phyloP scores from a whole-genome alignment of 208 protist species.

The Herpetomonas muscarum region DNA sequence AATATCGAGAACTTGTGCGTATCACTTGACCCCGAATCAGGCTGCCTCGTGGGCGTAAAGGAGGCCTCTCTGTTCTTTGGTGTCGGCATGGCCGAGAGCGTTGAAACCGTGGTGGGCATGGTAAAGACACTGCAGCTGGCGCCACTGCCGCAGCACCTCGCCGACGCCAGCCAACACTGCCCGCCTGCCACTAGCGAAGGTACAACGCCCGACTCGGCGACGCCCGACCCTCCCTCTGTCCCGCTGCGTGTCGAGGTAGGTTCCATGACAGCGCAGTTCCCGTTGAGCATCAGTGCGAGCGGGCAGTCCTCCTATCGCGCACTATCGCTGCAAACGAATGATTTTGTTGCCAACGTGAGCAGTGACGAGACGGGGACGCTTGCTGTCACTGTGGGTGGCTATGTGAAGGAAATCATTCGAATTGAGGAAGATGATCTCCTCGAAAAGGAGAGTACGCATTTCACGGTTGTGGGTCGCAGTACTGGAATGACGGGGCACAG shows the following conservation, averaged over 20 bases:
- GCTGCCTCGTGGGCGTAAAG: background rate
- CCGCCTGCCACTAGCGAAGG: background rate
- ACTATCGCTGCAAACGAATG: background rate
- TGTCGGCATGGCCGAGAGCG: background rate
- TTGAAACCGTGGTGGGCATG: background rate
- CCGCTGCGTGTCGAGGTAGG: background rate
- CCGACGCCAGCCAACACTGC: background rate
- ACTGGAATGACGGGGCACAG: slow-evolving; percentile 2
- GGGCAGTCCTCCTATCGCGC: slow-evolving; percentile 1
- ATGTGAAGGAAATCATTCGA: slow-evolving; percentile 10
- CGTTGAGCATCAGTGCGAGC: slow-evolving; percentile 3
- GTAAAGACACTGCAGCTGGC: slow-evolving; percentile 1
- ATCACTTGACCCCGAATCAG: background rate
- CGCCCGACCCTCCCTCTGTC: background rate
- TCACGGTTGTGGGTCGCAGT: slow-evolving; percentile 10
- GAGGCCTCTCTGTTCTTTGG: background rate
- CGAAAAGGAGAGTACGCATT: slow-evolving; percentile 1
- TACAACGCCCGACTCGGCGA: background rate
- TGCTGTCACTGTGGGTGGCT: background rate
- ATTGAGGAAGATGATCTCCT: slow-evolving; percentile 13
- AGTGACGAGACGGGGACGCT: background rate
- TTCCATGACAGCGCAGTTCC: slow-evolving; percentile 2
- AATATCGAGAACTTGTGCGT: background rate
- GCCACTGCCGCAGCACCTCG: background rate
- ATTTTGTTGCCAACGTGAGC: background rate